Evolutionary conservation across 2,329 filamentous ascomycete species (phyloP), one percentile per base, ranked within the genome.

Genomic region (Pseudogymnoascus verrucosus): DNA sequence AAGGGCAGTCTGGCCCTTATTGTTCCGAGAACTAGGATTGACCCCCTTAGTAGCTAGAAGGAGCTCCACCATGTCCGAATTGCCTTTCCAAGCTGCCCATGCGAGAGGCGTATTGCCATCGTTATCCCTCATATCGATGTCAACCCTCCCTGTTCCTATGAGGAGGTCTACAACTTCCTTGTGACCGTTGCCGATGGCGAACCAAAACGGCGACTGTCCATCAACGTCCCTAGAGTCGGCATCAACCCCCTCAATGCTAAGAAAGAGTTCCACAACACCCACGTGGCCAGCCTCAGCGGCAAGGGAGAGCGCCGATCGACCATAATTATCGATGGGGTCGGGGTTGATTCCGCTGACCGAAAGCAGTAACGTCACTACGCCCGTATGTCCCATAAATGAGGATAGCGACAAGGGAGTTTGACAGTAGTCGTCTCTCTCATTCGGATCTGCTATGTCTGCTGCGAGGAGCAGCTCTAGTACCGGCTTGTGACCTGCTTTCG

Each of bases 401-500:
- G 71, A 69, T 23, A 21, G 62, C 8, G 12, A 66, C 19, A 72
- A 64, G 7, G 68, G 63, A 19, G 67, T 68, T 51, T 12, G 63
- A 44, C 64, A 62, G 42, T 62, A 1, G 0, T n/a, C 39, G 47
- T 66, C 65, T 16, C 44, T 57, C 19, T 21, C 19, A 4, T 44
- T 44, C 19, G 19, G 19, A 7, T 44, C 19, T 23, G 11, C 4
- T 14, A 19, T 23, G 10, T 44, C 11, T 14, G 4, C 0, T 21
- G 11, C 42, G 19, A 23, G 5, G 14, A 71, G 65, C 11, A 70
- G 62, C 39, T 67, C 31, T 0, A 66, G 59, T 47, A 63, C 51
- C 57, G 65, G 31, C 39, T 65, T 62, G 12, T 64, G 51, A 2
- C 65, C 26, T 11, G 19, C 12, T 16, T 28, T 54, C 7, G 42